Evolutionary conservation across 179 eudicot species (phyloP).

Genomic region (Amaranthus tricolor): DNA sequence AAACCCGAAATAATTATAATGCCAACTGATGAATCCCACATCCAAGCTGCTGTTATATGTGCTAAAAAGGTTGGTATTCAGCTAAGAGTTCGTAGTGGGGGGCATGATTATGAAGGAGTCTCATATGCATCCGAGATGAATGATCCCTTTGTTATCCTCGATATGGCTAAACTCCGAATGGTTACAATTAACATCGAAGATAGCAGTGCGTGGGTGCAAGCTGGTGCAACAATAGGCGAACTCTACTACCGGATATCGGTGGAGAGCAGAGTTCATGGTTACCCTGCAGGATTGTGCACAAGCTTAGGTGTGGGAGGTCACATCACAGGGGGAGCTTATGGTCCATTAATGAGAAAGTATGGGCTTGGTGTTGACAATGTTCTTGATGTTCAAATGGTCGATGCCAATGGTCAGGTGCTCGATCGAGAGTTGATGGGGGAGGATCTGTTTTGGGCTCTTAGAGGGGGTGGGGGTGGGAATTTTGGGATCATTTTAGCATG

Average conservation of each 20-base stretch:
- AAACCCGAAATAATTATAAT: background rate
- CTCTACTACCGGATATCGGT: slow-evolving; percentile 24
- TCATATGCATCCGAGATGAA: slow-evolving; percentile 7
- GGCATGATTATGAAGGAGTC: background rate
- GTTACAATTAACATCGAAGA: slow-evolving; percentile 20
- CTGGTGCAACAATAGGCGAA: slow-evolving; percentile 32
- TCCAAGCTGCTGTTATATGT: slow-evolving; percentile 10
- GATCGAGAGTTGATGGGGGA: slow-evolving; percentile 23
- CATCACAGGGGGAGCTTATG: slow-evolving; percentile 27
- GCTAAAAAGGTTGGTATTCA: slow-evolving; percentile 11
- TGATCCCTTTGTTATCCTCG: slow-evolving; percentile 21
- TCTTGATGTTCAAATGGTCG: slow-evolving; percentile 26
- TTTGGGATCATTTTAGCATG: slow-evolving; percentile 33
- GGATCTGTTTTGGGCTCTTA: too few species aligned
- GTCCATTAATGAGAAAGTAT: slow-evolving; percentile 25
- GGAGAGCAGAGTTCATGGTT: slow-evolving; percentile 19
- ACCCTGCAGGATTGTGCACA: slow-evolving; percentile 7
- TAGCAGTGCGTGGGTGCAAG: slow-evolving; percentile 31
- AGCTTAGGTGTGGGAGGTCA: slow-evolving; percentile 13
- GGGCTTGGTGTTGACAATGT: slow-evolving; percentile 34
- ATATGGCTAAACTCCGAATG: slow-evolving; percentile 25
- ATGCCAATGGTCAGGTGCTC: slow-evolving; percentile 15
- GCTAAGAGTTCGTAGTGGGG: slow-evolving; percentile 10
- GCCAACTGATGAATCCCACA: background rate
- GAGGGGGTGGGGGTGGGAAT: slow-evolving; percentile 11